A percentile compares a stretch with the other conserved stretches of the same genome.
Conservation (phyloP, 306 rosid genomes). For the Corylus heterophylla region DNA sequence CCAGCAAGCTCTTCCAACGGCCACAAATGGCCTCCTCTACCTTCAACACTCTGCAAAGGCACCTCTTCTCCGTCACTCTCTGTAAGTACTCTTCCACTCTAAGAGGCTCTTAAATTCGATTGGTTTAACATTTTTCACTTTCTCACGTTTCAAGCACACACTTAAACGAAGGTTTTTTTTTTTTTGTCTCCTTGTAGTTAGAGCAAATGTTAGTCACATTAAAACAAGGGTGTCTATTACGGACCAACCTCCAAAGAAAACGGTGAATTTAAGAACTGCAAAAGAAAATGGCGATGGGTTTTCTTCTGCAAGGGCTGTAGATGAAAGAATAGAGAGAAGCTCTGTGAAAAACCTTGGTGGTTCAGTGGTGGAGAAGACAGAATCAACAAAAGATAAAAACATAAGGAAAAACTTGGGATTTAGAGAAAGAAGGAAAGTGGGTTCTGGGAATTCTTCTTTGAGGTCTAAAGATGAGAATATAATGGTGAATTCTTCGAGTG, state of each 20-base stretch:
- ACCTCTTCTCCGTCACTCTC: constrained; percentile 28
- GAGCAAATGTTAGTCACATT: constrained; percentile 20
- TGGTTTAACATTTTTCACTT: constrained; percentile 30
- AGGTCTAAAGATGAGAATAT: constrained; percentile 15
- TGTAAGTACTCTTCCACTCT: constrained; percentile 44
- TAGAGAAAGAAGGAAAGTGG: constrained; percentile 35
- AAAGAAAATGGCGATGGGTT: constrained; percentile 29
- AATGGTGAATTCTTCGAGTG: constrained; percentile 21
- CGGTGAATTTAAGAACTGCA: constrained; percentile 18
- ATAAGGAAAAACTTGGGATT: constrained; percentile 32
- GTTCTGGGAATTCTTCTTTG: constrained; percentile 28
- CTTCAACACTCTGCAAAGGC: constrained; percentile 46
- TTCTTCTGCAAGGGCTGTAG: constrained; percentile 34
- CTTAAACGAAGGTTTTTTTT: constrained; percentile 17
- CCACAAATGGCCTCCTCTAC: constrained; percentile 61
- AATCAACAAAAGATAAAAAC: constrained; percentile 27
- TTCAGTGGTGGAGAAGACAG: constrained; percentile 37
- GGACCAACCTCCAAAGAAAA: constrained; percentile 30
- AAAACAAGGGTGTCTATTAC: constrained; percentile 31
- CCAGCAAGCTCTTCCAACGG: constrained; percentile 31
- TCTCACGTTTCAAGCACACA: constrained; percentile 36
- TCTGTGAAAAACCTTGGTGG: constrained; percentile 31
- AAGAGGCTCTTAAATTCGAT: constrained; percentile 10
- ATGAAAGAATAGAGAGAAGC: constrained; percentile 27
- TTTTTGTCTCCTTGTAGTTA: constrained; percentile 7